Evolutionary conservation across 106 monocot species (phyloP).

Genomic region (Posidonia australis): DNA sequence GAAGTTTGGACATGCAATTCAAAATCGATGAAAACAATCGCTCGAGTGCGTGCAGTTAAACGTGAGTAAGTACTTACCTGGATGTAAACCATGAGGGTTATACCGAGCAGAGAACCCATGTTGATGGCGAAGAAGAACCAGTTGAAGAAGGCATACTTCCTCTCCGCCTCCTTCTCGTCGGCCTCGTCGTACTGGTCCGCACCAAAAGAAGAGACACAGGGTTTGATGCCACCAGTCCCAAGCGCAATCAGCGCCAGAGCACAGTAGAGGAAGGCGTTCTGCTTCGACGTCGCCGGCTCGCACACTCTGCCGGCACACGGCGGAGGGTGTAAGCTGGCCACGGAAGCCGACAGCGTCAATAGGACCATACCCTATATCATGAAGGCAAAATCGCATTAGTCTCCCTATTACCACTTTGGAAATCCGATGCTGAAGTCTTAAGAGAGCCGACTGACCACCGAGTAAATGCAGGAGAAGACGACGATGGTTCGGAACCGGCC

Average conservation of each 20-base stretch:
- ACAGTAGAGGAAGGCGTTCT: conserved; percentile 21
- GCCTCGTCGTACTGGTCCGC: conserved; percentile 55
- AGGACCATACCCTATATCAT: conserved; percentile 26
- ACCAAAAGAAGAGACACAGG: conserved; percentile 43
- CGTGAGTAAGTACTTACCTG: background rate
- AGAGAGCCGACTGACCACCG: conserved; percentile 9
- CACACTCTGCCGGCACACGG: conserved; percentile 7
- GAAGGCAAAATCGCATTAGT: too few species aligned
- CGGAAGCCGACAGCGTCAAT: conserved; percentile 25
- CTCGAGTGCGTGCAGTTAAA: too few species aligned
- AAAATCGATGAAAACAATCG: too few species aligned
- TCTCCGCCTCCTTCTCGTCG: conserved; percentile 15
- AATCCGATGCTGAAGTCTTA: too few species aligned
- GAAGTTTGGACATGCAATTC: too few species aligned
- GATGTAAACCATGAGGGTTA: conserved; percentile 28
- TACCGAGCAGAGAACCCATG: conserved; percentile 27
- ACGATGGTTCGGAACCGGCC: conserved; percentile 38
- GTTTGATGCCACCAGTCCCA: conserved; percentile 53
- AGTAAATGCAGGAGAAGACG: conserved; percentile 32
- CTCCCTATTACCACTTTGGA: too few species aligned
- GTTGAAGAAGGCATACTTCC: conserved; percentile 53
- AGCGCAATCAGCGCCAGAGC: conserved; percentile 32
- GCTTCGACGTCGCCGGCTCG: conserved; percentile 1
- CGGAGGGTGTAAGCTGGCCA: conserved; percentile 23
- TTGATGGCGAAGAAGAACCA: conserved; percentile 57